Evolutionary conservation across 1,284 basidiomycete genomes (phyloP).

Genomic region (Cryptococcus sp.): DNA sequence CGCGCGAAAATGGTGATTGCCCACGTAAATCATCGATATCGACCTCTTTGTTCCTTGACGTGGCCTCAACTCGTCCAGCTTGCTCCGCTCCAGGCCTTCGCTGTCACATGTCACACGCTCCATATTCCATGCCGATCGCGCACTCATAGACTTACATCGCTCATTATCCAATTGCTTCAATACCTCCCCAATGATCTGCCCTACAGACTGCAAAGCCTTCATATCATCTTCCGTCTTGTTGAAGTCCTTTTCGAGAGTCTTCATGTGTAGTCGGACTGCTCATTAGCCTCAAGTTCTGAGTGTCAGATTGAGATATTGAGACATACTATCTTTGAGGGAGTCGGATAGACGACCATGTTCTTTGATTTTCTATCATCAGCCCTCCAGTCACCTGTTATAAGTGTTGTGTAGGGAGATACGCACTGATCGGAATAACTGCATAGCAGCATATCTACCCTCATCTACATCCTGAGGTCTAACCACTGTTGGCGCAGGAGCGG

Average conservation of each 20-base stretch:
- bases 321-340: slow-evolving; percentile 73
- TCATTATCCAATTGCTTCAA: slow-evolving; percentile 98
- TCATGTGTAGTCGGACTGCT: slow-evolving; percentile 54
- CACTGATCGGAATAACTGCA: slow-evolving; percentile 48
- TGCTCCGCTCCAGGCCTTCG: too few species aligned
- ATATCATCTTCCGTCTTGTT: slow-evolving; percentile 99
- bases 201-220: slow-evolving; percentile 97
- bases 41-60: too few species aligned
- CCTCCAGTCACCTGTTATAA: neutral
- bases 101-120: too few species aligned
- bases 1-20: too few species aligned
- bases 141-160: slow-evolving; percentile 63
- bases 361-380: slow-evolving; percentile 72
- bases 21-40: too few species aligned
- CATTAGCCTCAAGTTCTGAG: neutral
- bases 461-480: slow-evolving; percentile 33
- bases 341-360: slow-evolving; percentile 77
- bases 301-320: slow-evolving; percentile 36
- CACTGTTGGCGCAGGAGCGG: slow-evolving; percentile 11
- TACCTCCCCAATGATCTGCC: slow-evolving; percentile 98
- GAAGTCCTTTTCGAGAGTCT: slow-evolving; percentile 81
- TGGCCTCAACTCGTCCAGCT: too few species aligned
- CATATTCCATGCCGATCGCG: too few species aligned
- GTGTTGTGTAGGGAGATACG: slow-evolving; percentile 5
- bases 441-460: slow-evolving; percentile 45